phyloP scores from a whole-genome alignment of 305 asterid species.

The Fraxinus angustifolia region DNA sequence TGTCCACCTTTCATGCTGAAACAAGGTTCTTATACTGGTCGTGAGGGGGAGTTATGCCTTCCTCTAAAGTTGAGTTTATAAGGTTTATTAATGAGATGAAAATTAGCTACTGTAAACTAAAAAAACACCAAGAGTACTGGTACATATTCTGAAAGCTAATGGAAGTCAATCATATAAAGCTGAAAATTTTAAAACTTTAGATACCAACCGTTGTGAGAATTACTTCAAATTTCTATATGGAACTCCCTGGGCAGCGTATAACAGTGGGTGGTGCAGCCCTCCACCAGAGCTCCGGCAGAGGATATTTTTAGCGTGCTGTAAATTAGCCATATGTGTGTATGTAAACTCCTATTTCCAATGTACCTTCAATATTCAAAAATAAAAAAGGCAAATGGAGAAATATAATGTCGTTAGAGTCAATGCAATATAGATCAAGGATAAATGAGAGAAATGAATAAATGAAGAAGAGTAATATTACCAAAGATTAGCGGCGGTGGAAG shows the following conservation, averaged over 20 bases:
- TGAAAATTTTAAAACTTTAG: neutral
- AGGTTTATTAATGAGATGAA: neutral
- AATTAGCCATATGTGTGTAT: conserved; percentile 38
- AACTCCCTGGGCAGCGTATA: conserved; percentile 72
- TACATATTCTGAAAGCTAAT: neutral
- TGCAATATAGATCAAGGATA: neutral
- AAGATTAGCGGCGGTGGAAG: neutral
- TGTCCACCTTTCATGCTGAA: too few species aligned
- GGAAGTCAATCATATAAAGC: neutral
- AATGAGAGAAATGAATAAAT: neutral
- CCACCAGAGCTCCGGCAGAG: conserved; percentile 37
- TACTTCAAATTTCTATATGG: conserved; percentile 80
- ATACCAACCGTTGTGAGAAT: conserved; percentile 76
- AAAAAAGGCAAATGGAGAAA: neutral
- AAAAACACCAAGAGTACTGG: neutral
- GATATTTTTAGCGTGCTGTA: conserved; percentile 41
- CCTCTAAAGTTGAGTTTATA: neutral
- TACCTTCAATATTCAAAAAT: neutral
- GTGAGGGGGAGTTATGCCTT: neutral
- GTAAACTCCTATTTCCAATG: neutral
- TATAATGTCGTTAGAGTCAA: neutral
- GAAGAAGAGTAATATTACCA: neutral
- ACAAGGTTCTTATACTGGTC: neutral
- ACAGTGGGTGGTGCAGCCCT: conserved; percentile 64
- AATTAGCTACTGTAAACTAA: neutral